These are phyloP conservation scores for Thuidium tamariscinum DNA, from an alignment of 225 moss, liverwort and hornwort species.

Conservation along the genomic window DNA sequence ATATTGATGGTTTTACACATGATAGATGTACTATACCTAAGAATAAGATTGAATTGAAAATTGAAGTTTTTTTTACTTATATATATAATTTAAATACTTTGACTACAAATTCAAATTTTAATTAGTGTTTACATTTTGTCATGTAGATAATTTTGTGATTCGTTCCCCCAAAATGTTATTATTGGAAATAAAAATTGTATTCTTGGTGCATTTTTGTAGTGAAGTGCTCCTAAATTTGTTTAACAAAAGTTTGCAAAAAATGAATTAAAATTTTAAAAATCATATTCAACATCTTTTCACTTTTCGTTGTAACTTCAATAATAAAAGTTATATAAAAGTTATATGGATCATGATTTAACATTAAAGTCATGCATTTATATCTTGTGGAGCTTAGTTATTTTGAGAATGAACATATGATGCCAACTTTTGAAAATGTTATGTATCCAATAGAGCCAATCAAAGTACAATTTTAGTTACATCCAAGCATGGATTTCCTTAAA, in stretches of 20 bases:
- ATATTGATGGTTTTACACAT: background rate
- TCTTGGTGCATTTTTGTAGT: background rate
- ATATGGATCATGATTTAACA: too few relatives aligned
- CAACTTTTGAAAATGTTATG: too few relatives aligned
- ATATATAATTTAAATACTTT: background rate
- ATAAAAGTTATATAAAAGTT: too few relatives aligned
- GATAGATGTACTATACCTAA: background rate
- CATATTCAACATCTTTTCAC: background rate
- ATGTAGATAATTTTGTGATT: accelerated
- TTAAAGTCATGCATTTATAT: too few relatives aligned
- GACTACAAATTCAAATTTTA: background rate
- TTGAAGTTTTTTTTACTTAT: too few relatives aligned
- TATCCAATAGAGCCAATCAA: too few relatives aligned
- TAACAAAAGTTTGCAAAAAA: accelerated
- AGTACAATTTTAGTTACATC: too few relatives aligned
- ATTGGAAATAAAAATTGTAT: background rate
- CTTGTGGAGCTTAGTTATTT: too few relatives aligned
- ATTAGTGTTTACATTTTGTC: accelerated
- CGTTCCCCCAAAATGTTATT: too few relatives aligned
- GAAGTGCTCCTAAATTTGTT: background rate
- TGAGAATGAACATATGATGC: too few relatives aligned
- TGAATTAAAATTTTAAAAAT: background rate
- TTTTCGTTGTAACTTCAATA: background rate
- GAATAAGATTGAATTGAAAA: background rate
- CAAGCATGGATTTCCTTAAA: too few relatives aligned